phyloP scores from a whole-genome alignment of 176 grass and related monocot species.

The Canna indica region DNA sequence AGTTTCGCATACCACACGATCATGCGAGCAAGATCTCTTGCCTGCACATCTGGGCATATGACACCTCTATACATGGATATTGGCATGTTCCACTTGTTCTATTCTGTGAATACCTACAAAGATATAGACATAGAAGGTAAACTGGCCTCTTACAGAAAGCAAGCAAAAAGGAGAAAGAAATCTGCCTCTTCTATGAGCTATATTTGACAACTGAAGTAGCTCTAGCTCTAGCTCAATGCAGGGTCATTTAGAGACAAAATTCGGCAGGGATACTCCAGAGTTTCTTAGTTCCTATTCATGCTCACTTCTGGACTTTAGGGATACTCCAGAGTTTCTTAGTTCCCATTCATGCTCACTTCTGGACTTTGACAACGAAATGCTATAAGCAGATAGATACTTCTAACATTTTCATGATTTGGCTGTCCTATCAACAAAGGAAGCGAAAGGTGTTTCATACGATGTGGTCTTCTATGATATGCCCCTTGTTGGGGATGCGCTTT shows the following conservation, averaged over 20 bases:
- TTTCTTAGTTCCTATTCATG: background rate
- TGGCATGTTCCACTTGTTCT: background rate
- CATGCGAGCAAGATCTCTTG: slow-evolving; percentile 4
- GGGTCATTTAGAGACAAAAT: background rate
- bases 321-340: background rate
- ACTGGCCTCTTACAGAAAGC: background rate
- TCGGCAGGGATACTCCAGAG: background rate
- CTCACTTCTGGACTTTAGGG: background rate
- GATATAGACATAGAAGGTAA: background rate
- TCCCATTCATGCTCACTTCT: background rate
- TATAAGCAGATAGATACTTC: background rate
- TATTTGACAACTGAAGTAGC: background rate
- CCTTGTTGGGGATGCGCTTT: slow-evolving; percentile 49
- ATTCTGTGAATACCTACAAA: background rate
- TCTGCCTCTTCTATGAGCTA: background rate
- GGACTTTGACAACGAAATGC: background rate
- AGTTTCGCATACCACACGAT: background rate
- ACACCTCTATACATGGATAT: background rate
- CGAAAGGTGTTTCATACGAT: slow-evolving; percentile 44
- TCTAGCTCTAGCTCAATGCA: background rate
- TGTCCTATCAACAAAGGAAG: slow-evolving; percentile 21
- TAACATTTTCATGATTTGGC: background rate
- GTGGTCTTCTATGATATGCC: slow-evolving; percentile 39
- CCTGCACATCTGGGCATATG: too few species aligned
- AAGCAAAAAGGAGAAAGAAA: slow-evolving; percentile 2